Evolutionary conservation across 2,329 filamentous ascomycete species (phyloP).

Genomic region (Teratosphaeria viscida): DNA sequence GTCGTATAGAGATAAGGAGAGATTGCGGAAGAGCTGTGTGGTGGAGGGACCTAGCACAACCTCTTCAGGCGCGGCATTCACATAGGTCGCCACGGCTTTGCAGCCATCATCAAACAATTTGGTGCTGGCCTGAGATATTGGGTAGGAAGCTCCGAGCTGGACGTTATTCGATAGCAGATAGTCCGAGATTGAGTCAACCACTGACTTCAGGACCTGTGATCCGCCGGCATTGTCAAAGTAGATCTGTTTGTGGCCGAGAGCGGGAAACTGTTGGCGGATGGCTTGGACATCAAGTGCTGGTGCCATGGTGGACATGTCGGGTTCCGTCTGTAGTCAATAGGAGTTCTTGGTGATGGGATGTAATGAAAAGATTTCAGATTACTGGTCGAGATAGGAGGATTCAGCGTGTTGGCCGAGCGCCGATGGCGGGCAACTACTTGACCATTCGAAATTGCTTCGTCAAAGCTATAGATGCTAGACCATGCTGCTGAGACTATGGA

Average conservation of each 20-base stretch:
- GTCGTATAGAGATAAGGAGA: conserved; percentile 47
- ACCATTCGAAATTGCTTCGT: too few relatives aligned
- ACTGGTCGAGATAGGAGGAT: neutral
- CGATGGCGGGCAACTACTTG: neutral
- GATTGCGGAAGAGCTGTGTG: conserved; percentile 66
- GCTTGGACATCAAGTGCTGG: conserved; percentile 43
- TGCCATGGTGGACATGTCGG: conserved; percentile 1
- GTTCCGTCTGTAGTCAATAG: neutral
- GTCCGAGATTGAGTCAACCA: conserved; percentile 52
- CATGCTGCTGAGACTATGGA: too few relatives aligned
- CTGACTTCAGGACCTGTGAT: conserved; percentile 53
- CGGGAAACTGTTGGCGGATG: conserved; percentile 55
- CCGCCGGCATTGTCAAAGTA: conserved; percentile 73
- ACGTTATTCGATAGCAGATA: conserved; percentile 63
- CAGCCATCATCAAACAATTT: conserved; percentile 50
- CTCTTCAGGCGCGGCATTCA: conserved; percentile 57
- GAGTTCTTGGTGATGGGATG: neutral
- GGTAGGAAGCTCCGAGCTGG: conserved; percentile 64
- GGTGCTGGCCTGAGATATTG: conserved; percentile 49
- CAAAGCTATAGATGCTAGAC: too few relatives aligned
- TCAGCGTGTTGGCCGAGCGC: neutral
- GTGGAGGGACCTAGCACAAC: conserved; percentile 65
- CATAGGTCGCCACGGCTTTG: conserved; percentile 55
- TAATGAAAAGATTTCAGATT: neutral
- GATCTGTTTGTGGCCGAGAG: conserved; percentile 54